These are phyloP conservation scores for Xerocomus brunneocitrinus DNA, from an alignment of 768 basidiomycete genomes.

Conservation along the genomic window DNA sequence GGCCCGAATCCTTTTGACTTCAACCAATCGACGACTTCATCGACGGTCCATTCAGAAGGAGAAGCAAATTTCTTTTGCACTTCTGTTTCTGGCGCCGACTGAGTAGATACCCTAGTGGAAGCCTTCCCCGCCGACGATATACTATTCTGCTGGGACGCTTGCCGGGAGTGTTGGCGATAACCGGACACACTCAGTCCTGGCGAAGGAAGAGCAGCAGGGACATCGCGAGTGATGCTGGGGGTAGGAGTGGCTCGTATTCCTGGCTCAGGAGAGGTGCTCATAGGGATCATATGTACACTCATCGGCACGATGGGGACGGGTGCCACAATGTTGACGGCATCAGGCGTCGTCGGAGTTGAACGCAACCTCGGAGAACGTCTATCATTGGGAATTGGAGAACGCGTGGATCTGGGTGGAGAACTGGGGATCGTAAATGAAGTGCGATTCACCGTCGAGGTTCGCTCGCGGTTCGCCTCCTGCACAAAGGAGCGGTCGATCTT, in stretches of 20 bases:
- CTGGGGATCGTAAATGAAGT: conserved; percentile 11
- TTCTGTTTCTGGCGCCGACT: conserved; percentile 18
- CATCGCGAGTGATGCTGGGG: conserved; percentile 22
- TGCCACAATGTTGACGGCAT: conserved; percentile 18
- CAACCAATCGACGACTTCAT: conserved; percentile 89
- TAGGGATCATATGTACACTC: conserved; percentile 17
- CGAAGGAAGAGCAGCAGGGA: conserved; percentile 29
- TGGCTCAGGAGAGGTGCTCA: conserved; percentile 21
- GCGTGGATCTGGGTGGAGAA: conserved; percentile 16
- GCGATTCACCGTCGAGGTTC: conserved; percentile 15
- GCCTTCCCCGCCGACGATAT: conserved; percentile 26
- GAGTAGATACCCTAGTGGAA: conserved; percentile 20
- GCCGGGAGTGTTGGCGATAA: conserved; percentile 22
- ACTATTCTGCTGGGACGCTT: conserved; percentile 43
- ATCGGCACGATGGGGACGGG: conserved; percentile 24
- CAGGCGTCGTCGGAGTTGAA: conserved; percentile 27
- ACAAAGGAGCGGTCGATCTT: conserved; percentile 13
- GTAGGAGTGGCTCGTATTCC: conserved; percentile 19
- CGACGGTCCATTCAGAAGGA: conserved; percentile 78
- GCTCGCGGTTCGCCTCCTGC: conserved; percentile 10
- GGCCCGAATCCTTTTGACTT: conserved; percentile 80
- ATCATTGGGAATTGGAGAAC: conserved; percentile 16
- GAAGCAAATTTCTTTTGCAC: conserved; percentile 34
- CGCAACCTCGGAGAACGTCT: conserved; percentile 20
- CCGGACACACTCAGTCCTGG: conserved; percentile 25